A percentile compares a stretch with the other conserved stretches of the same genome.
Conservation (phyloP, 345 rosid species). For the Eucalyptus curtisii region DNA sequence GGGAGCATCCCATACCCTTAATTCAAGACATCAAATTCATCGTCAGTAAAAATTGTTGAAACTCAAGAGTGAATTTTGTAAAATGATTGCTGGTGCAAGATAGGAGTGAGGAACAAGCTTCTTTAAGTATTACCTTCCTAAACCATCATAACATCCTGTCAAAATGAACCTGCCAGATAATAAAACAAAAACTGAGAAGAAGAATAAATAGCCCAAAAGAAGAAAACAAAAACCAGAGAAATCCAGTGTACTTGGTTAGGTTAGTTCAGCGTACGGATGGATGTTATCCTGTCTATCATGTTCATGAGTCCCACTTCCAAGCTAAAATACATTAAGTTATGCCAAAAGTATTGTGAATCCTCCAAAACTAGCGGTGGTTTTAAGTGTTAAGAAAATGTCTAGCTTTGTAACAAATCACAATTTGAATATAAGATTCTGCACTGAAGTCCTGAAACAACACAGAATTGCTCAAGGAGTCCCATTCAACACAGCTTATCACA, state of each 20-base stretch:
- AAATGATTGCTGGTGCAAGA: background rate
- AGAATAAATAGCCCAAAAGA: background rate
- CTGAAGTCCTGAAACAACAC: background rate
- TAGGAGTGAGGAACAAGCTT: background rate
- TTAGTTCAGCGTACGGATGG: background rate
- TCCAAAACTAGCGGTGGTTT: background rate
- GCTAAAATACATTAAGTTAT: background rate
- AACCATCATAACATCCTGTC: conserved; percentile 80
- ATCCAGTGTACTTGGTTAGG: background rate
- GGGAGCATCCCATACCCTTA: conserved; percentile 71
- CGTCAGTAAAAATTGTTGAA: background rate
- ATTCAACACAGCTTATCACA: background rate
- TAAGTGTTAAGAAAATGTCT: background rate
- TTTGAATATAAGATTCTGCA: background rate
- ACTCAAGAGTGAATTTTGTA: background rate
- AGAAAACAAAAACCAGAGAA: background rate
- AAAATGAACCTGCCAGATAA: conserved; percentile 66
- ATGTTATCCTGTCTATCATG: background rate
- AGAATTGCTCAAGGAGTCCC: background rate
- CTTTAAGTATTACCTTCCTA: conserved; percentile 45
- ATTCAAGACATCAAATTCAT: background rate
- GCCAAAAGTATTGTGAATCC: background rate
- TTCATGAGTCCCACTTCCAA: background rate
- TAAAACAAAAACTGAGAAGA: background rate
- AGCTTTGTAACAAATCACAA: background rate